Evolutionary conservation across 306 rosid species (phyloP), one percentile per base, ranked within the genome.

Genomic region (Carpinus fangiana): DNA sequence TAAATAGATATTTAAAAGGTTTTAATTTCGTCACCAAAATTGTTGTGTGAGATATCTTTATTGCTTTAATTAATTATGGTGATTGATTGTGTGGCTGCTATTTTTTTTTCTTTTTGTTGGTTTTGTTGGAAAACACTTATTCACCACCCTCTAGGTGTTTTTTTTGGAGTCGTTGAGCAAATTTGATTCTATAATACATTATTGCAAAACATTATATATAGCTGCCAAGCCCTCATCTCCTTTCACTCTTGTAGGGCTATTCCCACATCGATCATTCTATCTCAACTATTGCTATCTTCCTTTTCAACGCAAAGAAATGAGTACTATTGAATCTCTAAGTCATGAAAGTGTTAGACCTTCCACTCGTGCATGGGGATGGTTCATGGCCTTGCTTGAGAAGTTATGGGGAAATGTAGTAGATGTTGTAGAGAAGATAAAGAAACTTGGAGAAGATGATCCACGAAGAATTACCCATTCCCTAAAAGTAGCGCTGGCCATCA

Each of bases 401-500:
- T 41, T 41, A 41, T 41, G 45, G 45, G 45, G 1, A 5, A 41
- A 41, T 8, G 47, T 21, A 12, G 61, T 61, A 0, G 43, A 74
- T 9, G 18, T 75, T 43, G 73, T 77, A 34, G 2, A 48, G n/a
- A 69, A 59, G 53, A 0, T 71, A 16, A 70, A 83, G 79, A 78
- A 83, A 36, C 21, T 83, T 3, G 86, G 73, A 36, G 59, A 61
- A 52, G 83, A 74, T 70, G 83, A 79, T 79, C 83, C 74, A 7
- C 64, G 80, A 60, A 59, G 77, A 55, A 70, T 79, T 16, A n/a
- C 52, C 64, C 86, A 83, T 61, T 74, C 80, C 12, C 60, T 83
- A 4, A 79, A 83, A 83, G 80, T 83, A 47, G 83, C 78, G 20
- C 12, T 70, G 12, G 86, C 83, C 14, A 34, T 83, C 65, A 52